These are phyloP conservation scores for Rhodofomes roseus DNA, from an alignment of 1,284 basidiomycete species.

Conservation along the genomic window DNA sequence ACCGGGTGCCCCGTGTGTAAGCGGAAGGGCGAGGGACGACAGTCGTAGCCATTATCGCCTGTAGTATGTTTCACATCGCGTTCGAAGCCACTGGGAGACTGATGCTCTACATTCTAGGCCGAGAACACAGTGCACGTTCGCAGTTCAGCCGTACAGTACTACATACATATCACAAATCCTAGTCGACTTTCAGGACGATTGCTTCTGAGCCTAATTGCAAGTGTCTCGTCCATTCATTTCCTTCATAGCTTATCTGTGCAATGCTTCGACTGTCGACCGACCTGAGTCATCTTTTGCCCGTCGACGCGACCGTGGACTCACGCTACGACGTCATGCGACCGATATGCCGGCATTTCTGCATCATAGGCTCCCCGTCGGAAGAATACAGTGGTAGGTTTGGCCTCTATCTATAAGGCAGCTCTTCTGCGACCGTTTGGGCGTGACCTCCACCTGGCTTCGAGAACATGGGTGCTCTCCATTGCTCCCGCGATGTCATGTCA, in stretches of 20 bases:
- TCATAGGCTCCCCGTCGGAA: neutral
- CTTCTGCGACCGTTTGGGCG: neutral
- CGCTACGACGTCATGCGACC: neutral
- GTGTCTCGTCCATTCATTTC: too few relatives aligned
- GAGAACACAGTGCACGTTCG: neutral
- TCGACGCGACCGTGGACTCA: neutral
- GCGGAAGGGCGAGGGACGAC: conserved; percentile 48
- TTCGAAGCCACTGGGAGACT: neutral
- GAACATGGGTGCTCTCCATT: neutral
- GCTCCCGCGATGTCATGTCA: neutral
- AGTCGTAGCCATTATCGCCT: conserved; percentile 30
- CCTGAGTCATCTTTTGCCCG: neutral
- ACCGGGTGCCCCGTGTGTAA: conserved; percentile 77
- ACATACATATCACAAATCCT: neutral
- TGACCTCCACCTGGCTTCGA: neutral
- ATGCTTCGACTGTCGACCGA: too few relatives aligned
- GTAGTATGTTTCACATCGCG: neutral
- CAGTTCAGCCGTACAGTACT: neutral
- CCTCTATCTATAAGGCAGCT: neutral
- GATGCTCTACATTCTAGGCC: neutral
- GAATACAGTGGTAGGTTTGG: neutral
- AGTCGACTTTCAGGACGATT: neutral
- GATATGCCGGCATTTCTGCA: neutral
- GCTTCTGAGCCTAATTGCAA: neutral
- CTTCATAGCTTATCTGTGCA: too few relatives aligned